These are phyloP conservation scores for Grosmannia huntii DNA, from an alignment of 2,329 filamentous ascomycete genomes.

Conservation along the genomic window DNA sequence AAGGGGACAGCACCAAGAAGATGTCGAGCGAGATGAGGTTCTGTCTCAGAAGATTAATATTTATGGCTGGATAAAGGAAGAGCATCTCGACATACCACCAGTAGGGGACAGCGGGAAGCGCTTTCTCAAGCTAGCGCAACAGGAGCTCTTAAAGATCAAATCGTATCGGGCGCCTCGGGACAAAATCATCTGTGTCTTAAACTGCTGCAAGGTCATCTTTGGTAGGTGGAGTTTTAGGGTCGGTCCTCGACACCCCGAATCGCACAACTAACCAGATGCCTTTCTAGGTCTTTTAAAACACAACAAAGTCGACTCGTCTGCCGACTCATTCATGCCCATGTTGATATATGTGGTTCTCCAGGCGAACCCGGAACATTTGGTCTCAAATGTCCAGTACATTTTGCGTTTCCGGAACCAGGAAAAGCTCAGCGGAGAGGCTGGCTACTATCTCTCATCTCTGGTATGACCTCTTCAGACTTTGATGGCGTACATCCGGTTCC, in stretches of 20 bases:
- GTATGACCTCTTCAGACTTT: constrained; percentile 28
- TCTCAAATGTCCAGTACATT: constrained; percentile 98
- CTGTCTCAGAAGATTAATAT: constrained; percentile 93
- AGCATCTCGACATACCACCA: constrained; percentile 82
- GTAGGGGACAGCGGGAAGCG: constrained; percentile 76
- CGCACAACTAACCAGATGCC: too few relatives aligned
- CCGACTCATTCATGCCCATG: constrained; percentile 88
- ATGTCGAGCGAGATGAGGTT: constrained; percentile 93
- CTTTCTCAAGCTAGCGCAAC: constrained; percentile 79
- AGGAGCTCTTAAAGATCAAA: constrained; percentile 92
- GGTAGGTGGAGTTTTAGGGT: constrained; percentile 38
- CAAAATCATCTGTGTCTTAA: constrained; percentile 96
- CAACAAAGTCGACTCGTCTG: constrained; percentile 84
- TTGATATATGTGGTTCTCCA: constrained; percentile 93
- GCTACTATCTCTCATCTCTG: constrained; percentile 92
- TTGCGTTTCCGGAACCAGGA: constrained; percentile 94
- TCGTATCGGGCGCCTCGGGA: constrained; percentile 93
- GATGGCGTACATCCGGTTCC: neutral
- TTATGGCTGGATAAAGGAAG: constrained; percentile 87
- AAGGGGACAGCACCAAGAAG: constrained; percentile 90
- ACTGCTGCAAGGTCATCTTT: constrained; percentile 99
- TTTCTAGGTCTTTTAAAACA: constrained; percentile 71
- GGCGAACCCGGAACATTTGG: constrained; percentile 86
- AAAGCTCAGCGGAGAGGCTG: constrained; percentile 91
- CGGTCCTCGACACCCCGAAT: too few relatives aligned